phyloP scores from a whole-genome alignment of 2,329 filamentous ascomycete genomes.

The Apiospora sp. region DNA sequence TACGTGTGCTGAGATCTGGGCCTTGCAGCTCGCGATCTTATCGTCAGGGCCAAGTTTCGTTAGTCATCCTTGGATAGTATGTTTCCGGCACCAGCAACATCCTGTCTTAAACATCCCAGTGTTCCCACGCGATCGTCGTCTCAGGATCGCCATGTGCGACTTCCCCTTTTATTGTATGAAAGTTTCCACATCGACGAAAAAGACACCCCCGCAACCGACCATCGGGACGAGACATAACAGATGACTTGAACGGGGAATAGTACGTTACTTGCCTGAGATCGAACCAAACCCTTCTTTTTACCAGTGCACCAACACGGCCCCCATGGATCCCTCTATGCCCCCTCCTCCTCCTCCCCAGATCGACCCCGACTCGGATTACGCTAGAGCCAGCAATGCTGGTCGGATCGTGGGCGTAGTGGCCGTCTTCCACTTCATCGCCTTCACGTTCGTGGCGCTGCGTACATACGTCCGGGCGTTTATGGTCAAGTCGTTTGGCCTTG shows the following conservation, averaged over 20 bases:
- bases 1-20: background rate
- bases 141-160: background rate
- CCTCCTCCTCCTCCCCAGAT: slow-evolving; percentile 2
- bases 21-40: background rate
- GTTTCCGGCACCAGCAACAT: background rate
- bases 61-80: background rate
- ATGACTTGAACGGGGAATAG: background rate
- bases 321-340: background rate
- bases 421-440: slow-evolving; percentile 15
- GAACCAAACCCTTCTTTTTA: background rate
- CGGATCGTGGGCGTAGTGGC: slow-evolving; percentile 11
- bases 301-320: background rate
- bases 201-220: no score
- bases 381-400: slow-evolving; percentile 1
- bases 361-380: background rate
- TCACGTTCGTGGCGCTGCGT: background rate
- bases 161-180: background rate
- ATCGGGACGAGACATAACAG: background rate
- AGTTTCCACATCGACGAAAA: background rate
- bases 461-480: slow-evolving; percentile 2
- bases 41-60: background rate
- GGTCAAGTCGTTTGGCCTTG: background rate
- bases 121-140: background rate
- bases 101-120: background rate
- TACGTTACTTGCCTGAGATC: background rate